Base-by-base conservation (phyloP, 768 basidiomycete species). In the Suillus hirtellus region DNA sequence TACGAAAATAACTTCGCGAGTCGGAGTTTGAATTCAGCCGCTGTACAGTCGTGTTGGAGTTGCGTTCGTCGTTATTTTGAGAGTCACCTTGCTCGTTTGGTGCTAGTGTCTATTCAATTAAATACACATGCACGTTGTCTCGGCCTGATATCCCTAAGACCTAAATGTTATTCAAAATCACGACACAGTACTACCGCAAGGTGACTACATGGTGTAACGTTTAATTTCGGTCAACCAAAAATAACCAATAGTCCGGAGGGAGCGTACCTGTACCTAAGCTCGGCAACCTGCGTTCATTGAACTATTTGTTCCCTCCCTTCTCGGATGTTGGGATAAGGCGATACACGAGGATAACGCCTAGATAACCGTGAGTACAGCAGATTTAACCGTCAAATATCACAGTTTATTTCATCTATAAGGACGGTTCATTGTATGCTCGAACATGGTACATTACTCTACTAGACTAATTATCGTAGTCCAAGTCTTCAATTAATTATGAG, bases 221-320 rank as follows among this genome's bases (percentile, higher is more conserved):
- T 64, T 42, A 64, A 68, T 62, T 64, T 61, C 63, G 60, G 63
- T 46, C 38, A 62, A 38, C 24, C 53, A 63, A 62, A 53, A 62
- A 64, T 63, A 64, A 47, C 63, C 61, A 61, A 54, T 27, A 21
- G 21, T 43, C 53, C 53, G 58, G 55, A 58, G 38, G 55, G 55
- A 42, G 55, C 55, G 55, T 58, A 56, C 37, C 52, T 37, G 54
- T 56, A 58, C 55, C 38, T 58, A 58, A 58, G 55, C 55, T 58
- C 55, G 55, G 55, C 55, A 58, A 58, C 10, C 40, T 19, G 55
- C 55, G 55, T 58, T 58, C 38, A 58, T 55, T 55, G 37, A 56
- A 56, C 37, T 24, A 21, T 21, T 56, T 40, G 38, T 40, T 40
- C 55, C 55, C 38, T 58, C 38, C 21, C 55, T 58, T 40, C 15